Evolutionary conservation across 2,329 filamentous ascomycete species (phyloP), one percentile per base, ranked within the genome.

Genomic region (Penicillium psychrosexuale): DNA sequence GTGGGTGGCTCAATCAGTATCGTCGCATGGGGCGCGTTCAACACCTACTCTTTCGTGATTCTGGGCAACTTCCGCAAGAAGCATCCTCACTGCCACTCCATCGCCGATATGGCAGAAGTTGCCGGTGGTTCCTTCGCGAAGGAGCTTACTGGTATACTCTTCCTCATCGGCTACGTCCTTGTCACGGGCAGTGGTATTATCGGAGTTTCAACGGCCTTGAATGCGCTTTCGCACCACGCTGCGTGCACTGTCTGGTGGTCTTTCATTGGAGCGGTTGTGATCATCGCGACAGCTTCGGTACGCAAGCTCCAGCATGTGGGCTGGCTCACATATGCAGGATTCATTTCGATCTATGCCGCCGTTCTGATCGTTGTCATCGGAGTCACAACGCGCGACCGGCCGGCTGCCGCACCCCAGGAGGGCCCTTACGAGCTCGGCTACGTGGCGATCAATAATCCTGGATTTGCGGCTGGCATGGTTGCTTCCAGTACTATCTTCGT

Each of bases 301-400:
- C 77, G 82, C 52, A 85, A 82, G 51, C 80, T 84, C 58, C 76
- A 82, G 51, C 79, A 83, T 62, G 79, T 86, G 55, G 80, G 78
- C 3, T 84, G 81, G 80, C 70, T 85, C 45, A 84, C 82, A 0
- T 86, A 81, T 78, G 77, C 75, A 11, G 84, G 83, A 2, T 84
- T 85, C 60, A 54, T 77, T 8, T 82, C 78, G 9, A 79, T 86
- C 45, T 85, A 82, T 61, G 70, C 76, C n/a, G 82, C 83, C 8
- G 77, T 84, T 0, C 77, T 83, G 57, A 80, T 82, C 48, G 75
- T 82, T 36, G 80, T 83, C 36, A 72, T 86, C 30, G 81, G 78
- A n/a, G 82, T 86, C 5, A 84, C 82, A 0, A 78, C 75, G 1
- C 74, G 73, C 6, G 79, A 83, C 59, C 78, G 82, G 3, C 84